Base-by-base conservation (phyloP, 2,329 filamentous ascomycete genomes). In the Exophiala aquamarina region DNA sequence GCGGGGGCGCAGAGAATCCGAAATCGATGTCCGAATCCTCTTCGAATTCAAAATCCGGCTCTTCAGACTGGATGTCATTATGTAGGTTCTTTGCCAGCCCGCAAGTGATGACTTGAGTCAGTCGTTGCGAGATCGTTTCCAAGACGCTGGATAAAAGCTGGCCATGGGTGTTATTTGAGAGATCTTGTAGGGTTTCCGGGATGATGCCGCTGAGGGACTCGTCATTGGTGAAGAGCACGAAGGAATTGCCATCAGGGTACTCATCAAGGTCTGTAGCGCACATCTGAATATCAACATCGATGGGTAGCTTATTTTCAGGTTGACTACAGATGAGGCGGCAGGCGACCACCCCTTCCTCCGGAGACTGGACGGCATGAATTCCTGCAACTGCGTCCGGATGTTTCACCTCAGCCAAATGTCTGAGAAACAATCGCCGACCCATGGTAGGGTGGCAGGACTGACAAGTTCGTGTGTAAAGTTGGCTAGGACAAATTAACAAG, bases 301-400 rank as follows among this genome's bases (percentile, higher is more conserved):
- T 14, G 5, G 47, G 26, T 6, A 44, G 26, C 7, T 18, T 10
- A 26, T 14, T 28, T 20, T 26, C 20, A 4, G 41, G 59, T 17
- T 60, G 45, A 26, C 68, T 66, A 11, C 23, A 26, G 33, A 61
- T 50, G 56, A 76, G 87, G 3, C 66, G 72, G 63, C 92, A 86
- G 11, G 75, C 76, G 47, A 94, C 73, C 47, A 87, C 81, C 41
- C 86, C 87, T 64, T 92, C 86, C 23, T 86, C 84, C 13, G 86
- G 86, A 28, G 72, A 70, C 26, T 69, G 68, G 18, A 95, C 68
- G 26, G 73, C 62, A 38, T 68, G 68, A 38, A 93, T 71, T 39
- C n/a, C n/a, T n/a, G n/a, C n/a, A n/a, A n/a, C n/a, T 26, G 23
- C 6, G 23, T 59, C 19, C 15, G 49, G 15, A 21, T 37, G 50